Evolutionary conservation across 208 protist genomes (phyloP).

Genomic region (Trypanosoma melophagium): DNA sequence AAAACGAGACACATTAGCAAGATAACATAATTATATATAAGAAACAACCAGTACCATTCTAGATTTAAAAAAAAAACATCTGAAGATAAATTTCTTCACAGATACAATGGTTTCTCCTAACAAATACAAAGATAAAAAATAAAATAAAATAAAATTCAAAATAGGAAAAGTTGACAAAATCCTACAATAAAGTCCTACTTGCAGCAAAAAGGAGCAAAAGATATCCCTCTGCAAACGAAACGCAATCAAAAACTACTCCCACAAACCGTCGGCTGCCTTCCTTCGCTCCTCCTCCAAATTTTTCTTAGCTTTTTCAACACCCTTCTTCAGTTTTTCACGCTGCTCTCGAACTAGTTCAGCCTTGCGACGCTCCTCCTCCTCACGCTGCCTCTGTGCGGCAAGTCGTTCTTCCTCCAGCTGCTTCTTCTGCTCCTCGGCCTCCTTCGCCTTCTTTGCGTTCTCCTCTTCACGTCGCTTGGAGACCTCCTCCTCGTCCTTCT

Average conservation of each 20-base stretch:
- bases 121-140: too few species aligned
- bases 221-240: too few species aligned
- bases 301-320: conserved; percentile 31
- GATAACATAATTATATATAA: too few species aligned
- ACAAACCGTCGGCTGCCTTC: conserved; percentile 18
- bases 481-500: conserved; percentile 2
- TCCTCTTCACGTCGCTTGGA: conserved; percentile 29
- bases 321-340: conserved; percentile 30
- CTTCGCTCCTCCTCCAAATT: conserved; percentile 31
- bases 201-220: not conserved
- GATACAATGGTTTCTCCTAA: not conserved
- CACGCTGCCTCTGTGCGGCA: conserved; percentile 42
- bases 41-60: too few species aligned
- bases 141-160: not conserved
- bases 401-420: conserved; percentile 51
- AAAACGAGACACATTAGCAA: not conserved
- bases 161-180: conserved; percentile 10
- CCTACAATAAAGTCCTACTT: conserved; percentile 5
- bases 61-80: too few species aligned
- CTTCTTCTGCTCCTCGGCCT: too few species aligned
- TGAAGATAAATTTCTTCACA: not conserved
- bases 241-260: conserved; percentile 18
- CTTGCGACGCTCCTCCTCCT: conserved; percentile 38
- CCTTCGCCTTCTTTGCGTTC: conserved; percentile 42
- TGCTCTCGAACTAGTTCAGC: conserved; percentile 23